phyloP scores from a whole-genome alignment of 2,329 filamentous ascomycete species.

The Nakataea oryzae region DNA sequence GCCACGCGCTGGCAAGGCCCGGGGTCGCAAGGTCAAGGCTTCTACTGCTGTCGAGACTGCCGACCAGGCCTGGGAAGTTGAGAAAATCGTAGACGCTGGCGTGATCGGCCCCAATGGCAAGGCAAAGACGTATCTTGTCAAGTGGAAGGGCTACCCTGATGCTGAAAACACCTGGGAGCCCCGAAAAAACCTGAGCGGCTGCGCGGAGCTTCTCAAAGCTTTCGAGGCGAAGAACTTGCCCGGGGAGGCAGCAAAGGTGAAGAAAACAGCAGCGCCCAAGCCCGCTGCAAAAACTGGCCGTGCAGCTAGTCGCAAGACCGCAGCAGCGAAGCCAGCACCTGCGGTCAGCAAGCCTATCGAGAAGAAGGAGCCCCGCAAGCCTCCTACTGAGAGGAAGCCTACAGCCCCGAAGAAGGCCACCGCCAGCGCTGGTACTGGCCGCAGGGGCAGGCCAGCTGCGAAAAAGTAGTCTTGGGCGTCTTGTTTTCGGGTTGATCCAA shows the following conservation, averaged over 20 bases:
- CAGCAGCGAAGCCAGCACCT: neutral
- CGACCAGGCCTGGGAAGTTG: conserved; percentile 32
- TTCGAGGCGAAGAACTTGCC: conserved; percentile 22
- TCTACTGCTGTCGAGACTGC: conserved; percentile 4
- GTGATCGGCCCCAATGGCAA: neutral
- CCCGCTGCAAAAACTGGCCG: neutral
- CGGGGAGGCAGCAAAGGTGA: conserved; percentile 1
- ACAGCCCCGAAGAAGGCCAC: neutral
- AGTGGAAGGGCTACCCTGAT: conserved; percentile 38
- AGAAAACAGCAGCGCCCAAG: neutral
- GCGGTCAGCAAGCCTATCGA: neutral
- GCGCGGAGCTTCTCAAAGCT: conserved; percentile 20
- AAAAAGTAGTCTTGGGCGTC: neutral
- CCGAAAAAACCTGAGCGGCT: conserved; percentile 29
- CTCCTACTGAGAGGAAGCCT: neutral
- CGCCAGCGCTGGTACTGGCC: neutral
- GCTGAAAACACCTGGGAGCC: conserved; percentile 45
- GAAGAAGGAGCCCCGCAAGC: neutral
- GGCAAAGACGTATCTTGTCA: conserved; percentile 31
- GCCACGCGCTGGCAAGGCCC: conserved; percentile 4
- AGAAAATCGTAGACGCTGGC: conserved; percentile 29
- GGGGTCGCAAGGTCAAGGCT: conserved; percentile 9
- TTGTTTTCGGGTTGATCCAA: neutral
- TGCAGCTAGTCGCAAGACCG: neutral
- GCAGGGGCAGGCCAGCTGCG: neutral